Evolutionary conservation across 2,329 filamentous ascomycete genomes (phyloP), one percentile per base, ranked within the genome.

Genomic region (Fusarium burgessii): DNA sequence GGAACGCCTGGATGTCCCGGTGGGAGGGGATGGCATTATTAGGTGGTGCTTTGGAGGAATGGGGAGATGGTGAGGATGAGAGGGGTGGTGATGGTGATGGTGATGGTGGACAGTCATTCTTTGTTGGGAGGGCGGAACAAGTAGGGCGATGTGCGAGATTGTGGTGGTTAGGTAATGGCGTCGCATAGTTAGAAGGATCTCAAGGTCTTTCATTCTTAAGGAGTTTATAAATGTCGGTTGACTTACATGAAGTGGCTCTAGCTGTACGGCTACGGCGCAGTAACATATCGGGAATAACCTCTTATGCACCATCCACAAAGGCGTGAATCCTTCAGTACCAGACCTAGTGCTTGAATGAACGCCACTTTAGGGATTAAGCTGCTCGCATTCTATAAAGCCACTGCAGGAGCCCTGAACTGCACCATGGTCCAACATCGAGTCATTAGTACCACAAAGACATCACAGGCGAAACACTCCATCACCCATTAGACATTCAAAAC

Each of bases 1-100:
- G 62, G 66, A 9, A 75, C 68, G 23, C 68, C 70, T 46, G 71
- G 66, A 9, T 74, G 73, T 27, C 68, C 70, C 41, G 65, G 68
- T 15, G 70, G 70, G n/a, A 38, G 40, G 27, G 63, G 49, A 10
- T 68, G 70, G 62, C 36, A 46, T 40, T 72, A 72, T 32, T 54
- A 45, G 49, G 20, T 7, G 6, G 46, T 29, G 29, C 29, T 9
- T 15, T 35, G 15, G 15, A 20, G 25, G 23, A 29, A 23, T 23
- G 23, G 23, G 23, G 23, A 23, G 23, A 23, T 23, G 23, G 5
- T 23, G 23, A 5, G 23, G 23, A 23, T 23, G 23, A 23, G 23
- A 23, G 23, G 23, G 23, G 23, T 5, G 23, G 23, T 23, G 47
- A 36, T 23, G 8, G 7, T 25, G 14, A 4, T 36, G 12, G 13